Evolutionary conservation across 1,284 basidiomycete genomes (phyloP), one percentile per base, ranked within the genome.

Genomic region (Microbotryum intermedium): DNA sequence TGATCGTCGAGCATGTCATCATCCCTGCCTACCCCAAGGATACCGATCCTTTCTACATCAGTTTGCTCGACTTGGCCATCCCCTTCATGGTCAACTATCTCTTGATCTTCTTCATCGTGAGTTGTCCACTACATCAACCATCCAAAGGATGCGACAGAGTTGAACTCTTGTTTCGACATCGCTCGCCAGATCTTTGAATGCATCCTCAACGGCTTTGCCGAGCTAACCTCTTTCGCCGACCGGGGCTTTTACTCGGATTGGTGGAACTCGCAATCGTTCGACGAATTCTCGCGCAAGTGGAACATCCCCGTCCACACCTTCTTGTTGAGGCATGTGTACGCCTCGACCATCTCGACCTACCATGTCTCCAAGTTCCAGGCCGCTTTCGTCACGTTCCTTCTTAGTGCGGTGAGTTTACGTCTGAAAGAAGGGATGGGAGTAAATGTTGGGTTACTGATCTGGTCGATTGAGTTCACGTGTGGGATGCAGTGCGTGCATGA

Each of bases 211-310:
- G 90, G 80, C 11, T 97, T 97, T 73, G 91, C 91, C 4, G 94
- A 97, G 75, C 86, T 88, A 69, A 62, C 55, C 64, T 87, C 87
- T 72, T 98, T 97, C 72, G 91, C 91, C 28, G 94, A 98, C 74
- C 81, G 94, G 47, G 88, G 92, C 69, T 97, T 97, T 75, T 98
- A 97, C 75, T 88, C 92, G 75, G 93, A 97, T 73, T 97, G 91
- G 87, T 97, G 94, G 94, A 98, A 97, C 77, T 89, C 90, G 1
- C 91, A 87, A 0, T 88, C 87, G 3, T 94, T 90, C 87, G 95
- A 97, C 72, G 90, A 97, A 74, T 98, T 95, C 75, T 87, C 90
- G 7, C 84, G 92, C 52, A 92, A 93, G 76, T 95, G 92, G 92
- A 95, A 95, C 77, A 90, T 88, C 69, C 77, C 78, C 2, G 77